Conservation (phyloP, 2,329 filamentous ascomycete genomes). For the Colletotrichum sp. region DNA sequence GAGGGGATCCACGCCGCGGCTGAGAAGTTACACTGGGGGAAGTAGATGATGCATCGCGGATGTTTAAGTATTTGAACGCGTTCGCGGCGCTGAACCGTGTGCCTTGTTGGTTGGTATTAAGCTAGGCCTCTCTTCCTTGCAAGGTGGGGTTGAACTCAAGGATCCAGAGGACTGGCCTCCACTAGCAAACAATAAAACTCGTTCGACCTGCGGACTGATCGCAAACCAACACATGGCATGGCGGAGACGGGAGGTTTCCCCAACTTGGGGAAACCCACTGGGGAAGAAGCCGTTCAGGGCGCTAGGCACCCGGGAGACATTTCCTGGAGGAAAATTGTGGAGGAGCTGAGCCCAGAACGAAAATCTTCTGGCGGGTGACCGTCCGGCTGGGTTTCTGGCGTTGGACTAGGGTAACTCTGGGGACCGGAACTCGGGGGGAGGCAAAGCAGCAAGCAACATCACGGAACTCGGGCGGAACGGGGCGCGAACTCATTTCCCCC, state of each 20-base stretch:
- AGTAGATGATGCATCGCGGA: neutral
- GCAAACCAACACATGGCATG: neutral
- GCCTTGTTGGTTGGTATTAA: neutral
- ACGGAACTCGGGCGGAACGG: slow-evolving; percentile 10
- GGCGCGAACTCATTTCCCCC: neutral
- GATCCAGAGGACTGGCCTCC: neutral
- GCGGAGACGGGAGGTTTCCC: neutral
- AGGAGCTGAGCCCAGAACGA: slow-evolving; percentile 4
- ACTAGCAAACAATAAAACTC: neutral
- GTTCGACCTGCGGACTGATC: neutral
- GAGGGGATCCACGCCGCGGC: neutral
- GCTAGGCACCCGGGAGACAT: neutral
- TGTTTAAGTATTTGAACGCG: slow-evolving; percentile 1
- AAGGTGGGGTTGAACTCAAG: neutral
- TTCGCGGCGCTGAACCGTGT: neutral
- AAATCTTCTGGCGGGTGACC: neutral
- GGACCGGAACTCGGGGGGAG: slow-evolving; percentile 11
- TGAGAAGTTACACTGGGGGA: neutral
- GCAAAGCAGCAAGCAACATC: neutral
- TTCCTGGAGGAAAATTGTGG: neutral
- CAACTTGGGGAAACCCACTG: neutral
- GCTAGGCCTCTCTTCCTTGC: neutral
- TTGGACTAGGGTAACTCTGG: neutral
- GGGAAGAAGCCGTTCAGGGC: neutral
- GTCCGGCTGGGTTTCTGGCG: neutral